Evolutionary conservation across 2,329 filamentous ascomycete species (phyloP), one percentile per base, ranked within the genome.

Genomic region (Alternaria brassicae): DNA sequence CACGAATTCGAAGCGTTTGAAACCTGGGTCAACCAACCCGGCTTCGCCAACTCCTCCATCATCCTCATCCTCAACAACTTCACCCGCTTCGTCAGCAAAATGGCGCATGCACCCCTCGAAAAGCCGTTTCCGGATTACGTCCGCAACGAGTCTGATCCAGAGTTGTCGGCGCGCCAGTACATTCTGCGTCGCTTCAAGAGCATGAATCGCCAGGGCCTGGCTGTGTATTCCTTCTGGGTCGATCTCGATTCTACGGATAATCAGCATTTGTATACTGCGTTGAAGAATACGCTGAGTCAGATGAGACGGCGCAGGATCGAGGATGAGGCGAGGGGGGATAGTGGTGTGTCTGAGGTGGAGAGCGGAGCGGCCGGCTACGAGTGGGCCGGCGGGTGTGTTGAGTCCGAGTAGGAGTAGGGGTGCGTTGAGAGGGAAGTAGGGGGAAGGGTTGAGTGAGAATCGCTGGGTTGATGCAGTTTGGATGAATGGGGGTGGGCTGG

Each of bases 1-100:
- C 65, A 72, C 39, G 75, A 76, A 56, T 67, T 77, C 17, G 68
- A 67, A 6, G 68, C 58, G 28, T 77, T 77, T 37, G 72, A 76
- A 45, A 63, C 59, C 7, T 74, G 70, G 71, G 71, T 68, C 30
- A 72, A 68, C n/a, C 68, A 66, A 2, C 63, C 70, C 2, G 72
- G 70, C 12, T 76, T 76, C 50, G 52, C 67, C 0, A 55, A 67
- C 17, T 72, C 73, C 0, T 68, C 69, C 4, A 62, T 77, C 44
- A 72, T 77, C 27, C 65, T 77, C 3, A 62, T 77, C 1, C 65
- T 77, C 12, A 77, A 77, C 60, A 77, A 77, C 56, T 77, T 76
- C 51, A 67, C 71, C 2, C 73, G 74, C 27, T 76, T 76, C 51
- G 60, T 67, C 10, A 70, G 71, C 32, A 77, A 77, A 49, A 66